These are phyloP conservation scores for Boletus reticuloceps DNA, from an alignment of 768 basidiomycete genomes.

Conservation along the genomic window DNA sequence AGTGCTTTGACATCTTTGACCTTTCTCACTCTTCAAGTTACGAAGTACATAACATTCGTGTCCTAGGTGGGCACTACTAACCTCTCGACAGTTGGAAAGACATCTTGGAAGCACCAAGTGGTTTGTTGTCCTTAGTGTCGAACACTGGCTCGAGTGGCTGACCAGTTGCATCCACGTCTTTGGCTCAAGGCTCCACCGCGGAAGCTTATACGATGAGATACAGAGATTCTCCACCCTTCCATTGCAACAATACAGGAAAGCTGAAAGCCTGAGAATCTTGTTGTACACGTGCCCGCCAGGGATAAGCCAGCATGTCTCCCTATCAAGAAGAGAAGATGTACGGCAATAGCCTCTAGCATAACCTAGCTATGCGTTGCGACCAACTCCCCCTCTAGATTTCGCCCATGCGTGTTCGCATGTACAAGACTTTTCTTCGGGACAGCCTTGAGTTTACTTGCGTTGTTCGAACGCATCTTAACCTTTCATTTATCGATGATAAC, in stretches of 20 bases:
- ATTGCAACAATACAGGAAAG: slow-evolving; percentile 20
- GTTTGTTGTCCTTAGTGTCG: neutral
- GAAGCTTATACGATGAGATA: slow-evolving; percentile 14
- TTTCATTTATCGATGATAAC: neutral
- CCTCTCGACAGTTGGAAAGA: neutral
- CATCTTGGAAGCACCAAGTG: too few species aligned
- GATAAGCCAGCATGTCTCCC: slow-evolving; percentile 1
- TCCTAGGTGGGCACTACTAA: neutral
- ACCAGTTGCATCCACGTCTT: slow-evolving; percentile 12
- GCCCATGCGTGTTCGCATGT: neutral
- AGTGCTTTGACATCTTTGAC: slow-evolving; percentile 1
- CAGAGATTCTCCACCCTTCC: slow-evolving; percentile 27
- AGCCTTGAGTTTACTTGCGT: neutral
- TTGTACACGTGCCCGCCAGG: slow-evolving; percentile 16
- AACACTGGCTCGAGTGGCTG: neutral
- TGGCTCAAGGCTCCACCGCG: slow-evolving; percentile 17
- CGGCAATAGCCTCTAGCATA: neutral
- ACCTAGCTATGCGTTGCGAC: neutral
- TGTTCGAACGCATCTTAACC: neutral
- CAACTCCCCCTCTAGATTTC: neutral
- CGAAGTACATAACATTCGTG: neutral
- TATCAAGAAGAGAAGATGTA: slow-evolving; percentile 1
- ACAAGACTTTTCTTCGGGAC: neutral
- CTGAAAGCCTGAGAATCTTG: slow-evolving; percentile 9
- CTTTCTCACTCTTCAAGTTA: too few species aligned